A percentile compares a stretch with the other conserved stretches of the same genome.
These are phyloP conservation scores for Anisodus acutangulus DNA, from an alignment of 257 asterid species.

Conservation along the genomic window DNA sequence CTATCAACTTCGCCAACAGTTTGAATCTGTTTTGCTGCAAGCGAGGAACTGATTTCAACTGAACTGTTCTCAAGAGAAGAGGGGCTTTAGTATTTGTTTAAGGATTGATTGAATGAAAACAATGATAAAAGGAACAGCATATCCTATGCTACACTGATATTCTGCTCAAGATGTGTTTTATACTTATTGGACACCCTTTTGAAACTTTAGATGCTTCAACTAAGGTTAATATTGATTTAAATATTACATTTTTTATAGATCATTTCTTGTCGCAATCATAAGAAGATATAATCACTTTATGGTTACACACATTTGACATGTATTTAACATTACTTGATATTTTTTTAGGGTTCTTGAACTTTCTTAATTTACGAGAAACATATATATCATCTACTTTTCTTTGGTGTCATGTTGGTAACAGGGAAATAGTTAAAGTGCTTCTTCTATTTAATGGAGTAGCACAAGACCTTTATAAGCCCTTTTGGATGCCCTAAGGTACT, in stretches of 20 bases:
- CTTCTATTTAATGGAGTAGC: background rate
- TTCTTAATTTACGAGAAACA: background rate
- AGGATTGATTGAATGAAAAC: conserved; percentile 28
- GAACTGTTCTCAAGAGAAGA: conserved; percentile 65
- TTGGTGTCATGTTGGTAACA: background rate
- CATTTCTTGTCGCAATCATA: background rate
- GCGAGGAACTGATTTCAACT: conserved; percentile 93
- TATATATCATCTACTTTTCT: background rate
- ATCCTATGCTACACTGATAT: background rate
- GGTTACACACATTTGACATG: background rate
- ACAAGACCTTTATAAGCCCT: background rate
- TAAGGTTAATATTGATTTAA: conserved; percentile 4
- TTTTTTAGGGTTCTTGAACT: background rate
- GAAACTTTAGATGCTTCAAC: background rate
- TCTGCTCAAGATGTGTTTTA: background rate
- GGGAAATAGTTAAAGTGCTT: no score
- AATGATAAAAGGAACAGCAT: conserved; percentile 22
- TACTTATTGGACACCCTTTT: background rate
- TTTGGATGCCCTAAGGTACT: background rate
- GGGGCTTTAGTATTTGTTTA: conserved; percentile 28
- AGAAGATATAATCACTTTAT: background rate
- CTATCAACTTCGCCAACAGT: conserved; percentile 82
- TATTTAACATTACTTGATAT: background rate
- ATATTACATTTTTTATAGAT: background rate
- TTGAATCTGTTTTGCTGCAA: conserved; percentile 85